Conservation (phyloP, 441 rosid genomes). For the Erodium trifolium region DNA sequence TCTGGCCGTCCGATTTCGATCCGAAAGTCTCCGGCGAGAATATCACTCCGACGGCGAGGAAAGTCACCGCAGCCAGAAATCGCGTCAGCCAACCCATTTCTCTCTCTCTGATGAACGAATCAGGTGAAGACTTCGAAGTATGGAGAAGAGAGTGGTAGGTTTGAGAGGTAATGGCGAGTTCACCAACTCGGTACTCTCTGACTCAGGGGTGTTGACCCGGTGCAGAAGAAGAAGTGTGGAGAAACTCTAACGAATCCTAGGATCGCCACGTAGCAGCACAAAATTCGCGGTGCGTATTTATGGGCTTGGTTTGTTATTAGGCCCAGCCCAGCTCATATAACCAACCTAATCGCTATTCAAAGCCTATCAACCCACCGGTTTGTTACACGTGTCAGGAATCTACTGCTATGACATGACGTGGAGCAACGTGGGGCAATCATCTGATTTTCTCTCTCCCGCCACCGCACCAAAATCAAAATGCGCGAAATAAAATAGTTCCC, state of each 20-base stretch:
- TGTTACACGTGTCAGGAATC: background rate
- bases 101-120: slow-evolving; percentile 7
- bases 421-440: background rate
- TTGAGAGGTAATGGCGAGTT: background rate
- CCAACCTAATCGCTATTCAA: too few relatives aligned
- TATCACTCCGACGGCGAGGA: slow-evolving; percentile 60
- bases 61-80: slow-evolving; percentile 56
- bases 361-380: background rate
- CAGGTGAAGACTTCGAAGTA: background rate
- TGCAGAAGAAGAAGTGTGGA: background rate
- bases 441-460: slow-evolving; percentile 39
- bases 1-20: slow-evolving; percentile 34
- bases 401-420: slow-evolving; percentile 10
- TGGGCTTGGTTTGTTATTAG: background rate
- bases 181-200: background rate
- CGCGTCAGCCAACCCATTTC: slow-evolving; percentile 76
- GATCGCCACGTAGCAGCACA: background rate
- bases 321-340: background rate
- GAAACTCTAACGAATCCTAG: too few relatives aligned
- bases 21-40: slow-evolving; percentile 87
- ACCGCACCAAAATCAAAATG: slow-evolving; percentile 19
- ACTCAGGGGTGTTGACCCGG: background rate
- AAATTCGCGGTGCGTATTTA: background rate
- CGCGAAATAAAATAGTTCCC: slow-evolving; percentile 21
- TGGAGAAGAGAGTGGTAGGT: slow-evolving; percentile 8